Evolutionary conservation across 176 grass and related monocot species (phyloP), one percentile per base, ranked within the genome.

Genomic region (Carex parvula): DNA sequence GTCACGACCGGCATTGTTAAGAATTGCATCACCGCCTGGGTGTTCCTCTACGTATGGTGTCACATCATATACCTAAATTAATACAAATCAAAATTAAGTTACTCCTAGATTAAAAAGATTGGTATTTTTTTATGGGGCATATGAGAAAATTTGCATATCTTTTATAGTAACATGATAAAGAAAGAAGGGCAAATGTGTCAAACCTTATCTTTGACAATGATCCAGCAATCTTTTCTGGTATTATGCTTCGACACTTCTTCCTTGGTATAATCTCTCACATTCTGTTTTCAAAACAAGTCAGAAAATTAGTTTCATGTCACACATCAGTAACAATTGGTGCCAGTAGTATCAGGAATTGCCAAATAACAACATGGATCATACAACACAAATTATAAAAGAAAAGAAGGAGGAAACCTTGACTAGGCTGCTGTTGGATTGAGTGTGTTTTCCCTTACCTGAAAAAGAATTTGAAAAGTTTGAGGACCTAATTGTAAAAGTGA

Each of bases 21-120:
- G 74, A 81, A 94, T 97, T 48, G 88, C 92, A 55, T 97, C 94
- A 60, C 90, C 92, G 0, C 94, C 94, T 39, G 94, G 94, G 89
- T 97, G 94, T 88, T 97, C 94, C 77, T 94, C 90, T 29, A 97
- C 94, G 83, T 97, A 97, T 41, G 92, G 65, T 70, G 92, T 94
- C 33, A 97, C 92, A 84, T 94, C 92, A 85, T 94, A 97, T n/a
- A 94, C 88, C 94, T 97, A 73, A 64, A 84, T 57, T n/a, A 35
- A 84, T 17, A 60, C 64, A 55, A 55, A 79, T 86, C 48, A 69
- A 74, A 18, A 26, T 84, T 14, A 21, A 50, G 61, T 84, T 4
- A 50, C 18, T 70, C 15, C 12, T 64, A 73, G 81, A 46, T 6
- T 11, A 13, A 46, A 60, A 48, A 72, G 72, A 35, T 53, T 59